Base-by-base conservation (phyloP, 495 filamentous ascomycete species). In the Xylaria sp. region DNA sequence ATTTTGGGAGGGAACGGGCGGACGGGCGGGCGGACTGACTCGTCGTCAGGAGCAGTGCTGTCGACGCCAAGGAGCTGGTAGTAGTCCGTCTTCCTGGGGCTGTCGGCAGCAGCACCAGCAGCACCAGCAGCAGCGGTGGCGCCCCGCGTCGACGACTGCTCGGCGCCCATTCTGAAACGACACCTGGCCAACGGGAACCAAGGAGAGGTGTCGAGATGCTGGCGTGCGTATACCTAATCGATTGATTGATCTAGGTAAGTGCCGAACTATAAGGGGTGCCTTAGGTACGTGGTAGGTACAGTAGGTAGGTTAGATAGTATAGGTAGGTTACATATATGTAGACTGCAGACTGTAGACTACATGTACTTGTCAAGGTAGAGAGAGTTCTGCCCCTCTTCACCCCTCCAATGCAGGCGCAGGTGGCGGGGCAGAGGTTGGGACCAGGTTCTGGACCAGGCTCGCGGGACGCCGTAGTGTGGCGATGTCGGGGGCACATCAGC, bases 41-140 rank as follows among this genome's bases (percentile, higher is more conserved):
- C 95, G 31, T 98, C 93, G 26, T 93, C 91, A 2, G 89, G 87
- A 43, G 93, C 93, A 72, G 87, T 83, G 57, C 88, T 86, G 67
- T 91, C 86, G 4, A 98, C 81, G 0, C 86, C 90, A 7, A 99
- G 87, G 31, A 98, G 83, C 75, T 97, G 93, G 81, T 99, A 99
- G 80, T 98, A 98, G 76, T 94, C 95, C 52, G 87, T 91, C 81
- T 93, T 97, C 43, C 73, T 72, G 5, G 74, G 24, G 59, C 58
- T 52, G 58, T 76, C 65, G 63, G 35, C 62, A 59, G 35, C 58
- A 43, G 70, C 43, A 43, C 68, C 35, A 61, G 76, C 75, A 62
- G 81, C 76, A 50, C 79, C 80, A n/a, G n/a, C n/a, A 43, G 70
- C 43, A 43, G 70, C 35, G 64, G 76, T 75, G 63, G 81, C 76